These are phyloP conservation scores for Dioszegia aurantiaca DNA, from an alignment of 768 basidiomycete genomes.

Conservation along the genomic window DNA sequence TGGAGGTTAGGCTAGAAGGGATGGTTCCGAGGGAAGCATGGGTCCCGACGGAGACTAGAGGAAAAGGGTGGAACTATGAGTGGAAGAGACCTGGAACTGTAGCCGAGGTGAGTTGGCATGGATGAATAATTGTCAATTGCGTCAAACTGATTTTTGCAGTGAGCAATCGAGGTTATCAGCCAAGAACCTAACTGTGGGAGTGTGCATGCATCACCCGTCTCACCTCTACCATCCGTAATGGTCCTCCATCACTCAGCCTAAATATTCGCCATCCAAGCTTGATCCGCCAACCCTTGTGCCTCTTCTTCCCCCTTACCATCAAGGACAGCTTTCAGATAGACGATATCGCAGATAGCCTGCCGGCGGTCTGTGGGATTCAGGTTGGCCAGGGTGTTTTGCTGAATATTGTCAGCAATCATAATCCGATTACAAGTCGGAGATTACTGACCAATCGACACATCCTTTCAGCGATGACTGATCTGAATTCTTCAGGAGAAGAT, in stretches of 20 bases:
- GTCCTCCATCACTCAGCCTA: background rate
- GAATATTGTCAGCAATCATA: conserved; percentile 3
- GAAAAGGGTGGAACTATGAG: conserved; percentile 80
- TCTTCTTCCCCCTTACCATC: conserved; percentile 13
- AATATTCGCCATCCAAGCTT: conserved; percentile 4
- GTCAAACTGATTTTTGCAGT: background rate
- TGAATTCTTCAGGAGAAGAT: conserved; percentile 12
- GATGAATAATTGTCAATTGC: background rate
- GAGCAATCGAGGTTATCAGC: background rate
- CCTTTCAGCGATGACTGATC: conserved; percentile 16
- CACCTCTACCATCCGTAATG: too few species aligned
- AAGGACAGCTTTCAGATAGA: conserved; percentile 23
- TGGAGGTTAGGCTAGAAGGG: conserved; percentile 61
- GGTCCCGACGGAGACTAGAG: conserved; percentile 78
- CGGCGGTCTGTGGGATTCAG: conserved; percentile 16
- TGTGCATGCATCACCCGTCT: too few species aligned
- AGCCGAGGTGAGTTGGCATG: background rate
- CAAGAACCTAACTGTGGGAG: too few species aligned
- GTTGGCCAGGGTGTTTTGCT: conserved; percentile 24
- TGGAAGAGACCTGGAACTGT: conserved; percentile 58
- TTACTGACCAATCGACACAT: conserved; percentile 24
- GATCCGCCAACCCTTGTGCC: conserved; percentile 15
- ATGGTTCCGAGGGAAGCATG: conserved; percentile 84
- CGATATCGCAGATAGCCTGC: conserved; percentile 30
- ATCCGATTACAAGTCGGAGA: too few species aligned